Base-by-base conservation (phyloP, 495 filamentous ascomycete genomes). In the Podospora pseudocomata region DNA sequence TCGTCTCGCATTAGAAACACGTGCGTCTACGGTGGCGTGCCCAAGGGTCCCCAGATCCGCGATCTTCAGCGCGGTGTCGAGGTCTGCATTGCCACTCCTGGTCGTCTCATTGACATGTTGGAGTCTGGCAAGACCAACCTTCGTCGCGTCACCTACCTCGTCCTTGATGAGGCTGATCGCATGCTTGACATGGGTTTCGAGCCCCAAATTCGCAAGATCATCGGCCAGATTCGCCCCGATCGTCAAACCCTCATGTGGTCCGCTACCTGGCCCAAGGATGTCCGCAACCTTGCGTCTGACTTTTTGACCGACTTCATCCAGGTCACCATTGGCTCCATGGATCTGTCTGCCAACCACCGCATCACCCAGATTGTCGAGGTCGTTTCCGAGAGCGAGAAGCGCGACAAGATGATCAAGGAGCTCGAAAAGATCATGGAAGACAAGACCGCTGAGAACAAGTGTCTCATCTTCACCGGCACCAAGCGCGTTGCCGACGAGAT, bases 211-310 rank as follows among this genome's bases (percentile, higher is more conserved):
- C 90, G 93, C 81, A 97, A 97, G 86, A 97, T 98, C 72, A 92
- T 99, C 71, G 84, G 90, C 62, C 95, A 99, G 83, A 99, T 99
- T 83, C 92, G 95, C 71, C 95, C 95, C 68, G 95, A 99, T 79
- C 91, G 95, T 85, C 95, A 99, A 75, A 99, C 95, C 69, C 96
- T 94, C 88, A 99, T 99, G 95, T 99, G 95, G 95, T 99, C 95
- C 67, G 95, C 95, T 73, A 99, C 95, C 7, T 99, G 95, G 95
- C 95, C 95, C 70, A 99, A 98, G 88, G 95, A 99, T 78, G 94
- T 99, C 72, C 94, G 95, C 73, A 90, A 92, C 76, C 85, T 98
- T 67, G 95, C 95, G n/a, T 85, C 91, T 39, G 95, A 99, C 78
- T 99, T 96, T 86, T 86, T 96, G 72, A 90, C 90, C 74, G 90